Base-by-base conservation (phyloP, 345 rosid species). In the Eucalyptus tenuipes region DNA sequence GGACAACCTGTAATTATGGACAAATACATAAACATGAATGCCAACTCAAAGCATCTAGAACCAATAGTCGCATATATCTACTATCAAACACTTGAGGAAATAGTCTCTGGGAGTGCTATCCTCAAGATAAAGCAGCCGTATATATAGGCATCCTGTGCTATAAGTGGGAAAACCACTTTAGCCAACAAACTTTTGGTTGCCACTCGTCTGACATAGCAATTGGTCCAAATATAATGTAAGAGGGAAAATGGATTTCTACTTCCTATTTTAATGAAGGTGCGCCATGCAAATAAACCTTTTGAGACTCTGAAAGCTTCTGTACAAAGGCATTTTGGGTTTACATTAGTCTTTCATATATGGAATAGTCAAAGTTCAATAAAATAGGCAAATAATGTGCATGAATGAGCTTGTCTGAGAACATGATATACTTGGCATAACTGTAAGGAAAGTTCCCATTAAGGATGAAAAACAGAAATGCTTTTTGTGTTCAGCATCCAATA, bases 1-100 rank as follows among this genome's bases (percentile, higher is more conserved):
- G 95, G 90, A 96, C 75, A 90, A 97, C 99, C 99, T 97, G 91
- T 87, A 49, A 55, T 55, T 49, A 88, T 31, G 89, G 87, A 86
- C 47, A 66, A 52, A 81, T 33, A 33, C 27, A 27, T 40, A n/a
- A 55, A 40, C n/a, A 81, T n/a, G 18, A 47, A 86, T 50, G n/a
- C 42, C 45, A 53, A 33, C 64, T 49, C 24, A 20, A 86, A n/a
- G 64, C 87, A 50, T 50, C 44, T 10, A 75, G 45, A 37, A 75
- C 25, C 80, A 20, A 75, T 75, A 37, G 45, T 75, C 24, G 82
- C 82, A 75, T 37, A 37, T 37, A 75, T 37, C 47, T 75, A 37
- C 82, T 10, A 75, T 75, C 45, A 3, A 75, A 42, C 47, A 75
- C 45, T 5, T 5, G 45, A 71, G 82, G 82, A 37, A 16, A 71